Evolutionary conservation across 2,329 filamentous ascomycete genomes (phyloP).

Genomic region (Arthrobotrys entomopaga): DNA sequence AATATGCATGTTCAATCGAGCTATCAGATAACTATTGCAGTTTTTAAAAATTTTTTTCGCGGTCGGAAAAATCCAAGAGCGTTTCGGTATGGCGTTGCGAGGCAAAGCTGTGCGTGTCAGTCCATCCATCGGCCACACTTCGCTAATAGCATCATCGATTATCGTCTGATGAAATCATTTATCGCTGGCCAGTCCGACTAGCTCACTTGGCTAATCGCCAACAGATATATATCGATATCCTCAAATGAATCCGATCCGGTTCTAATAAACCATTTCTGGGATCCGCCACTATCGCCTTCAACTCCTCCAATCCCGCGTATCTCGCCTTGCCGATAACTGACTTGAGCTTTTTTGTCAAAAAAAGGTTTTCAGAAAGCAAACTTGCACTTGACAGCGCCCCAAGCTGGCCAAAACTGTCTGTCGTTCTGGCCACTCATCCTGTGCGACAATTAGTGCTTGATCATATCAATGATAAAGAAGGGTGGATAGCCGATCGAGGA

Average conservation of each 20-base stretch:
- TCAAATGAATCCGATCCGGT: neutral
- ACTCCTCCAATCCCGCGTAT: constrained; percentile 23
- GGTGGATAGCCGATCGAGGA: constrained; percentile 15
- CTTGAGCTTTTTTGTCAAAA: constrained; percentile 2
- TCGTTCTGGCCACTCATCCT: constrained; percentile 10
- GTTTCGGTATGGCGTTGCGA: constrained; percentile 31
- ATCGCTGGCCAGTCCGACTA: too few relatives aligned
- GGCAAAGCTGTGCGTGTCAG: neutral
- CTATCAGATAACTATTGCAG: neutral
- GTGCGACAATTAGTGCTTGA: constrained; percentile 12
- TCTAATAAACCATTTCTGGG: constrained; percentile 1
- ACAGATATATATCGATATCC: too few relatives aligned
- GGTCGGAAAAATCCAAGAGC: constrained; percentile 26
- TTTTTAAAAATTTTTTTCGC: neutral
- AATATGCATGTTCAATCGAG: neutral
- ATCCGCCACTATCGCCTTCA: constrained; percentile 12
- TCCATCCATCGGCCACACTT: too few relatives aligned
- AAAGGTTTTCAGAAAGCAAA: constrained; percentile 16
- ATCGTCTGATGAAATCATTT: too few relatives aligned
- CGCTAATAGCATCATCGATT: too few relatives aligned
- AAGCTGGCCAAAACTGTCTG: constrained; percentile 5
- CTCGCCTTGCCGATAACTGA: constrained; percentile 11
- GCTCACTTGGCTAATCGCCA: too few relatives aligned
- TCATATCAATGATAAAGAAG: constrained; percentile 32
- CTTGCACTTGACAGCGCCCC: constrained; percentile 6